phyloP scores from a whole-genome alignment of 345 rosid genomes.

The Boechera retrofracta region DNA sequence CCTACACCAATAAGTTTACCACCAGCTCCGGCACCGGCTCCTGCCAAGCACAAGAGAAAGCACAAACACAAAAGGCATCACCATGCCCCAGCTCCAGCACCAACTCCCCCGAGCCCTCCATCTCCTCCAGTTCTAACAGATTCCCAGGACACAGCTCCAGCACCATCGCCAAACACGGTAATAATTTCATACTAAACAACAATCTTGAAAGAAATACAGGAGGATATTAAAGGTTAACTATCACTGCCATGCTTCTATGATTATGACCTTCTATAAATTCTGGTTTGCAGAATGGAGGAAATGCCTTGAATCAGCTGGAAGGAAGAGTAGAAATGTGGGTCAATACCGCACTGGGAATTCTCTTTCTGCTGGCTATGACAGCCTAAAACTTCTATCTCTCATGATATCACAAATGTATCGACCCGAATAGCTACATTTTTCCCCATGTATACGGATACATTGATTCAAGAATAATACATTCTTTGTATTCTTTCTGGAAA shows the following conservation, averaged over 20 bases:
- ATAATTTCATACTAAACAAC: conserved; percentile 18
- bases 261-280: conserved; percentile 6
- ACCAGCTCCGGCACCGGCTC: conserved; percentile 73
- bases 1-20: conserved; percentile 57
- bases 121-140: conserved; percentile 70
- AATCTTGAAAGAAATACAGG: conserved; percentile 9
- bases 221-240: not conserved
- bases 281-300: conserved; percentile 68
- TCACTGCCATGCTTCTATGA: not conserved
- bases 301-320: conserved; percentile 49
- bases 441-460: conserved; percentile 26
- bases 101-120: conserved; percentile 79
- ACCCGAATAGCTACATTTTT: conserved; percentile 20
- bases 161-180: conserved; percentile 83
- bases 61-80: conserved; percentile 73
- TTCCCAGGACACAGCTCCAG: conserved; percentile 69
- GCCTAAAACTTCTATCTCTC: conserved; percentile 50
- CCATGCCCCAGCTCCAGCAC: conserved; percentile 76
- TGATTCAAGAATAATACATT: conserved; percentile 35
- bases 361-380: conserved; percentile 57
- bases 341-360: conserved; percentile 52
- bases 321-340: conserved; percentile 57
- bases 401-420: conserved; percentile 36
- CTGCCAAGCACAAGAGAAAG: conserved; percentile 64
- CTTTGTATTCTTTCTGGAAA: conserved; percentile 21